Evolutionary conservation across 2,329 filamentous ascomycete species (phyloP).

Genomic region (Fusarium decemcellulare): DNA sequence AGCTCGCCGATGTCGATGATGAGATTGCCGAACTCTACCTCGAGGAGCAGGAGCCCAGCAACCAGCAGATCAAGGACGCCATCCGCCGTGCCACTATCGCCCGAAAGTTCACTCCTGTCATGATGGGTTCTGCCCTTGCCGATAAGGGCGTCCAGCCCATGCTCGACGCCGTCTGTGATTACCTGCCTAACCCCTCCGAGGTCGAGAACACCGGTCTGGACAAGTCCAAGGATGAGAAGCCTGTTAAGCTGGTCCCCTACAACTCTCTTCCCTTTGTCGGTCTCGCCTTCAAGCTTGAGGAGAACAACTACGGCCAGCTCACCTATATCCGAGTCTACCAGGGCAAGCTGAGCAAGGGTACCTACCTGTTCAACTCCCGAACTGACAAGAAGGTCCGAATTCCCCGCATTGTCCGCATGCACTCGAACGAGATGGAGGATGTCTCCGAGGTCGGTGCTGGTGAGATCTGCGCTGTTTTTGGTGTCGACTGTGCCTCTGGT

Average conservation of each 20-base stretch:
- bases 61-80: conserved; percentile 89
- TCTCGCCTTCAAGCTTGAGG: conserved; percentile 98
- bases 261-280: conserved; percentile 95
- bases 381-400: conserved; percentile 97
- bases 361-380: conserved; percentile 93
- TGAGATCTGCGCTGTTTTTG: conserved; percentile 98
- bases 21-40: conserved; percentile 97
- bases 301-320: conserved; percentile 97
- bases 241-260: conserved; percentile 92
- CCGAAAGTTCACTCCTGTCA: conserved; percentile 91
- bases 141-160: conserved; percentile 97
- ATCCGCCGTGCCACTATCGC: conserved; percentile 92
- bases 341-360: conserved; percentile 88
- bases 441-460: conserved; percentile 92
- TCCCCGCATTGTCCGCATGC: conserved; percentile 98
- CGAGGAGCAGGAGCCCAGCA: conserved; percentile 85
- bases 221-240: conserved; percentile 81
- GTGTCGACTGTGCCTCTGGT: conserved; percentile 96
- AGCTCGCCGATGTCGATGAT: conserved; percentile 96
- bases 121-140: conserved; percentile 96
- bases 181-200: conserved; percentile 91
- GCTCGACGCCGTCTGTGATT: conserved; percentile 97
- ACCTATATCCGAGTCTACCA: conserved; percentile 99
- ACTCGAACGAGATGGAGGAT: conserved; percentile 99
- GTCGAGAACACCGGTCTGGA: conserved; percentile 93